Percentiles rank a stretch among this genome's conserved stretches.
phyloP scores from a whole-genome alignment of 164 flowering plant genomes.

The Chloranthus sessilifolius region DNA sequence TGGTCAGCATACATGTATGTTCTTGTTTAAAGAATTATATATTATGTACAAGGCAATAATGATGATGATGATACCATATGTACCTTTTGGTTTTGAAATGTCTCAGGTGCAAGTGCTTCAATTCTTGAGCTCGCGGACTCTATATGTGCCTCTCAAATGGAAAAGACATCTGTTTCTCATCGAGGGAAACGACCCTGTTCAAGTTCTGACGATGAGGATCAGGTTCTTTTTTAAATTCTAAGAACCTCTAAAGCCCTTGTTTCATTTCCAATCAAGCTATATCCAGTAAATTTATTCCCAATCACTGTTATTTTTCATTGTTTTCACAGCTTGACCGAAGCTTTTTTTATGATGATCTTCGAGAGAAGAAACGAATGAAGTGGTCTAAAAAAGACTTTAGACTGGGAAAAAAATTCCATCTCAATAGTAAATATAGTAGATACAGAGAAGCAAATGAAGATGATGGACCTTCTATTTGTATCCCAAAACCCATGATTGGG shows the following conservation, averaged over 20 bases:
- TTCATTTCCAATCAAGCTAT: too few relatives aligned
- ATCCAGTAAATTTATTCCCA: too few relatives aligned
- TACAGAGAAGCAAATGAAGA: conserved; percentile 17
- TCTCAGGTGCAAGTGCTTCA: conserved; percentile 61
- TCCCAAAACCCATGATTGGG: conserved; percentile 81
- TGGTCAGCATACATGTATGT: too few relatives aligned
- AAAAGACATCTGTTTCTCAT: conserved; percentile 47
- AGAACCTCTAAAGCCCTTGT: too few relatives aligned
- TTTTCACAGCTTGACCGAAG: too few relatives aligned
- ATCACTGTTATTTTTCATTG: not conserved
- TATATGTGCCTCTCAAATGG: conserved; percentile 80
- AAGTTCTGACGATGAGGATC: conserved; percentile 25
- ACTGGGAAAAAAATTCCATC: too few relatives aligned
- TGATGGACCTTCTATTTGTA: conserved; percentile 32
- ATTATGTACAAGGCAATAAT: too few relatives aligned
- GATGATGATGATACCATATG: too few relatives aligned
- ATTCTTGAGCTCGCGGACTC: conserved; percentile 64
- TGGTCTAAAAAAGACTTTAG: not conserved
- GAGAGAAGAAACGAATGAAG: not conserved
- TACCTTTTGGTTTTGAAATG: not conserved
- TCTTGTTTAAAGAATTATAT: too few relatives aligned
- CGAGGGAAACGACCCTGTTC: conserved; percentile 12
- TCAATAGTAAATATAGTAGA: too few relatives aligned
- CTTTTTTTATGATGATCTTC: not conserved
- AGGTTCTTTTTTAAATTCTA: too few relatives aligned